Evolutionary conservation across 768 basidiomycete species (phyloP), one percentile per base, ranked within the genome.

Genomic region (Suillus discolor): DNA sequence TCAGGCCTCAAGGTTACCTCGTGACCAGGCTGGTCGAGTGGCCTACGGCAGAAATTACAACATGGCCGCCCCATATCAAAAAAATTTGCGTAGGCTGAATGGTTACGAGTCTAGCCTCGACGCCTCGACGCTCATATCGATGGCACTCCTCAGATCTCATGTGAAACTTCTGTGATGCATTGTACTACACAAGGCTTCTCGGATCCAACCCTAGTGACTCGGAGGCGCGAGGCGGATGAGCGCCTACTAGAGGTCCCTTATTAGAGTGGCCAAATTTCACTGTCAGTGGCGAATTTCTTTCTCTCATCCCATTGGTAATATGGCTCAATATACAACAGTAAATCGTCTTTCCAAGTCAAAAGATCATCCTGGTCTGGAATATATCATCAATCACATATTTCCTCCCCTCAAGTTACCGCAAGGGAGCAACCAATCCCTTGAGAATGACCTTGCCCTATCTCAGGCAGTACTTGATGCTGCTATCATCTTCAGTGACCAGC

Each of bases 331-430:
- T n/a, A 23, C 55, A 23, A 23, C 13, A 36, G 36, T 23, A 3
- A 4, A 57, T 15, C n/a, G 6, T 38, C 20, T 25, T 15, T 31
- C 28, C 28, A 28, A 28, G 28, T 28, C 42, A 31, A 28, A 36
- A 36, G 20, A 57, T 31, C 34, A 55, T n/a, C 6, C 36, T 13
- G 15, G 55, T 38, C 62, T 71, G 23, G 25, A 69, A 13, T 85
- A 82, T 66, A 68, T 78, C 36, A 60, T 82, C 20, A 77, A 79
- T 8, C 84, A 85, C 54, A 71, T 84, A 0, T 83, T 84, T 67
- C 67, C 78, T 11, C 84, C 84, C 4, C 77, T 80, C 1, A 74
- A 73, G 47, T 72, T 84, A 5, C 83, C 83, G 0, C 76, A 77
- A 45, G 62, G 71, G 15, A 73, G 79, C 13, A 82, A 84, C 65